Evolutionary conservation across 495 filamentous ascomycete genomes (phyloP).

Genomic region (Penicillium cataractarum): DNA sequence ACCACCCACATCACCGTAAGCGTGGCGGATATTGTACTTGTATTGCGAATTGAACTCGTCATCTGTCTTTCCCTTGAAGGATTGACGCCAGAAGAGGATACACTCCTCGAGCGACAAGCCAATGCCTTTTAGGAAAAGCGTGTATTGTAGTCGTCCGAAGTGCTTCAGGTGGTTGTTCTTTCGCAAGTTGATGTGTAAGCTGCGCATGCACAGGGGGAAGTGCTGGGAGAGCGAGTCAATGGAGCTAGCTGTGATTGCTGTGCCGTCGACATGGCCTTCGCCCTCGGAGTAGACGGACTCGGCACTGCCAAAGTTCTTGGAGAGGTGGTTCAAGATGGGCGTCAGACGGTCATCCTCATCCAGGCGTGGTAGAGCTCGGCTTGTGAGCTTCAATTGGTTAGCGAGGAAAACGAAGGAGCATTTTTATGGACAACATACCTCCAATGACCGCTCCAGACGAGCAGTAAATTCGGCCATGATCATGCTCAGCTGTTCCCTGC

Average conservation of each 20-base stretch:
- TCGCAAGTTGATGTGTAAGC: conserved; percentile 80
- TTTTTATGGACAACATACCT: conserved; percentile 54
- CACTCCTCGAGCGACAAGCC: conserved; percentile 89
- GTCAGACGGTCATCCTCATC: conserved; percentile 97
- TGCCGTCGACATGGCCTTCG: conserved; percentile 61
- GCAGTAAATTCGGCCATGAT: conserved; percentile 83
- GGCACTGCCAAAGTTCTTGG: conserved; percentile 88
- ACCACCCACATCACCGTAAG: conserved; percentile 93
- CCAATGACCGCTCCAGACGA: conserved; percentile 76
- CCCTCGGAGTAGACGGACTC: conserved; percentile 73
- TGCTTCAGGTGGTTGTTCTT: conserved; percentile 90
- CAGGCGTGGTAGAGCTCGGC: conserved; percentile 84
- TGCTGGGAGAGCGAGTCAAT: conserved; percentile 82
- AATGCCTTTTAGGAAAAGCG: conserved; percentile 95
- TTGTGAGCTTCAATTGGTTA: conserved; percentile 63
- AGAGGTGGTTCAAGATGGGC: conserved; percentile 90
- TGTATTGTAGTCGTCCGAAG: conserved; percentile 92
- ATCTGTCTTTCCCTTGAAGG: conserved; percentile 82
- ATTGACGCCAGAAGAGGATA: conserved; percentile 89
- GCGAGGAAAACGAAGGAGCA: neutral
- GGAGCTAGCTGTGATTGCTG: conserved; percentile 74
- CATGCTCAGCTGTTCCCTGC: conserved; percentile 81
- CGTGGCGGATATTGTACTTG: conserved; percentile 92
- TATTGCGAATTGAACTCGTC: conserved; percentile 95
- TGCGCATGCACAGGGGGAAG: conserved; percentile 94